Evolutionary conservation across 202 grass and related monocot genomes (phyloP), one percentile per base, ranked within the genome.

Genomic region (Zizania palustris): DNA sequence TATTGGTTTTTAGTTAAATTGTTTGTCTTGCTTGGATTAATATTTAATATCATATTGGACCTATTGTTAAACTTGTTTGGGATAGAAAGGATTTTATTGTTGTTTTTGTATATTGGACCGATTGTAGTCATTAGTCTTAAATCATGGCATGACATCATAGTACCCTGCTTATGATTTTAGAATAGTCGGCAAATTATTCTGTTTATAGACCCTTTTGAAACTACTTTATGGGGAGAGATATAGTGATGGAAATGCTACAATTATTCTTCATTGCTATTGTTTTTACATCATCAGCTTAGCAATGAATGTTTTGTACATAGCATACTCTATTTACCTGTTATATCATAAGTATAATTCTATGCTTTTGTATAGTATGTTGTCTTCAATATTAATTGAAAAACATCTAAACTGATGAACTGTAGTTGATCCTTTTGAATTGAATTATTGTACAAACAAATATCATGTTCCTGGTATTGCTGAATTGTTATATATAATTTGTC

Each of bases 231-330:
- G 96, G 60, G 69, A 71, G 43, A 92, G 80, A 73, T 92, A 80
- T 79, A 98, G 96, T 81, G 83, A 95, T 87, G 85, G 87, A 75
- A 89, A 98, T 87, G 91, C 91, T 71, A 53, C 87, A 45, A 72
- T 75, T 85, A 82, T 90, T 50, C 89, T 98, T 77, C 85, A 85
- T 75, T 98, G 71, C 80, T 98, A 98, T 70, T 98, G 91, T 87
- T 72, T 98, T 87, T 98, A 98, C 79, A 76, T 92, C 78, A 95
- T 92, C 67, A 83, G 82, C 75, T 88, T 98, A 88, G 89, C 96
- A 43, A 92, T 95, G 89, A 98, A 95, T 44, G 96, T 91, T 98
- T 77, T 60, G 84, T 88, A 61, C 49, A 46, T 42, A 45, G 36
- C 71, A 72, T 68, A n/a, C 37, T 69, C 39, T 63, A 75, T 43